Evolutionary conservation across 1,139 yeast species (phyloP).

Genomic region (Lodderomyces parapsilosis): DNA sequence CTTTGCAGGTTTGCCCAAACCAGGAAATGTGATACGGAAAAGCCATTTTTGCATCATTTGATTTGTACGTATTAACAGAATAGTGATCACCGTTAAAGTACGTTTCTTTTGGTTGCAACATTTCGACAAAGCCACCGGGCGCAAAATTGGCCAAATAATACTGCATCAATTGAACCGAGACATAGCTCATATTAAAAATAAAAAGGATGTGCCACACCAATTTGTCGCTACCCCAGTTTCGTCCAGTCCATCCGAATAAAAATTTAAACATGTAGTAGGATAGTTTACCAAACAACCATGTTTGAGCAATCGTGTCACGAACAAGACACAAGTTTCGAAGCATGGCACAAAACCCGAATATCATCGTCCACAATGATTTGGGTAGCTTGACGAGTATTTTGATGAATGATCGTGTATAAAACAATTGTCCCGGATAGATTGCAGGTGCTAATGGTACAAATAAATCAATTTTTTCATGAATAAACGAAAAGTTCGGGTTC

Average conservation of each 20-base stretch:
- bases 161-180: conserved; percentile 75
- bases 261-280: conserved; percentile 82
- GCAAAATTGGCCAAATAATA: conserved; percentile 76
- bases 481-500: conserved; percentile 27
- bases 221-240: conserved; percentile 63
- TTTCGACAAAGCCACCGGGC: conserved; percentile 41
- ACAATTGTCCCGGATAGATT: conserved; percentile 74
- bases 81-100: conserved; percentile 36
- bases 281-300: conserved; percentile 53
- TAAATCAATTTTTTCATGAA: conserved; percentile 54
- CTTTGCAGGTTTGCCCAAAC: conserved; percentile 53
- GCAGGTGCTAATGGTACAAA: conserved; percentile 90
- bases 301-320: conserved; percentile 45
- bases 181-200: conserved; percentile 81
- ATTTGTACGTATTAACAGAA: conserved; percentile 19
- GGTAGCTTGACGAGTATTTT: conserved; percentile 51
- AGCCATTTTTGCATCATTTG: conserved; percentile 48
- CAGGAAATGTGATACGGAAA: conserved; percentile 53
- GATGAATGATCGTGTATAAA: conserved; percentile 57
- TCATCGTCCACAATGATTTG: conserved; percentile 33
- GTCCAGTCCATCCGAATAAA: conserved; percentile 82
- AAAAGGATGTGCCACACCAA: conserved; percentile 70
- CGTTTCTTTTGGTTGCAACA: conserved; percentile 33
- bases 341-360: conserved; percentile 64
- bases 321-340: conserved; percentile 56